phyloP scores from a whole-genome alignment of 768 basidiomycete genomes.

The Dioszegia crocea region DNA sequence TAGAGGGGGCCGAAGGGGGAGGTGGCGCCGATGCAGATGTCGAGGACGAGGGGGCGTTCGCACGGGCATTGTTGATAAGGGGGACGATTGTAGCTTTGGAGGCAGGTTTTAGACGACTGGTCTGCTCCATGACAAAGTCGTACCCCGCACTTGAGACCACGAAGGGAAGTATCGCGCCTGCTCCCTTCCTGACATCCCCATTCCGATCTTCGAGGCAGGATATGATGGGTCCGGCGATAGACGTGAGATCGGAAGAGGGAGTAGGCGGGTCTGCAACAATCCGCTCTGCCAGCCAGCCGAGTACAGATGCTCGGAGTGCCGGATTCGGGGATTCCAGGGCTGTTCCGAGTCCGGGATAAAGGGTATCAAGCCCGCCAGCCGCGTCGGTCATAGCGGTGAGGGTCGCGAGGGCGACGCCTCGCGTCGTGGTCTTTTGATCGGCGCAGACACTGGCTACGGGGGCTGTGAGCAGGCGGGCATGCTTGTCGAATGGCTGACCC shows the following conservation, averaged over 20 bases:
- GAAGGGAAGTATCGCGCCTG: conserved; percentile 71
- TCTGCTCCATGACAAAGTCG: conserved; percentile 79
- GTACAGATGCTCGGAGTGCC: conserved; percentile 62
- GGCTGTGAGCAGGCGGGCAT: conserved; percentile 68
- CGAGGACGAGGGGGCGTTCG: conserved; percentile 48
- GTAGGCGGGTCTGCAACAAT: conserved; percentile 54
- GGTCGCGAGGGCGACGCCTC: conserved; percentile 70
- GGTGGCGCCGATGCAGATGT: conserved; percentile 33
- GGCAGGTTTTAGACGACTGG: conserved; percentile 82
- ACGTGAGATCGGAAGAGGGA: conserved; percentile 60
- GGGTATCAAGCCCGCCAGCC: conserved; percentile 75
- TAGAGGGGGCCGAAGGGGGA: conserved; percentile 22
- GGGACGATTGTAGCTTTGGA: conserved; percentile 78
- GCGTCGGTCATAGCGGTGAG: conserved; percentile 78
- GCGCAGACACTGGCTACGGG: conserved; percentile 79
- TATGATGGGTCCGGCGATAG: conserved; percentile 65
- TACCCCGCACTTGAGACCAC: conserved; percentile 73
- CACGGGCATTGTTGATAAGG: conserved; percentile 73
- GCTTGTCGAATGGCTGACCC: conserved; percentile 92
- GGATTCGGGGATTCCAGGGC: conserved; percentile 81
- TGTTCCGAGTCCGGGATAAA: conserved; percentile 72
- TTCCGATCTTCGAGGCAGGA: conserved; percentile 83
- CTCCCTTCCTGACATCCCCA: conserved; percentile 85
- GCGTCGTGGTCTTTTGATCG: conserved; percentile 85
- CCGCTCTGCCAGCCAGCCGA: conserved; percentile 43